Percentiles rank a stretch among this genome's conserved stretches.
Conservation (phyloP, 495 filamentous ascomycete species). For the Trichoderma erinaceum region DNA sequence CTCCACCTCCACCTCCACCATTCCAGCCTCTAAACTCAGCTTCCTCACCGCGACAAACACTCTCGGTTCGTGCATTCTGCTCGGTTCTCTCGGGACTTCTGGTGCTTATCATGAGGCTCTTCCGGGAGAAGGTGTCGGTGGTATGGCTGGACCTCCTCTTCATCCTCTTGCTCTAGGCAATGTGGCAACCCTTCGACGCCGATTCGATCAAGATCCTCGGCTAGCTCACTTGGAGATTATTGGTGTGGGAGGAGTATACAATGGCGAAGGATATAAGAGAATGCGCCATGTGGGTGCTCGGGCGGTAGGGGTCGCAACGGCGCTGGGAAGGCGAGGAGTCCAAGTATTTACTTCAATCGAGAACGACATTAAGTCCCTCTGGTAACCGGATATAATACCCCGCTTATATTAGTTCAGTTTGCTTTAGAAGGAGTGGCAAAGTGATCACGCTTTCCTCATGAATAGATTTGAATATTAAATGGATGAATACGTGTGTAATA, state of each 20-base stretch:
- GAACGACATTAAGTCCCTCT: constrained; percentile 14
- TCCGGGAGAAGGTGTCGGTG: constrained; percentile 52
- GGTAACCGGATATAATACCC: not conserved
- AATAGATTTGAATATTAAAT: not conserved
- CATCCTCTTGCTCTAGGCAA: constrained; percentile 72
- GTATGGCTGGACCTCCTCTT: constrained; percentile 58
- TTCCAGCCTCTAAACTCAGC: constrained; percentile 33
- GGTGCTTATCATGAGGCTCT: constrained; percentile 25
- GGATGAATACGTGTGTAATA: not conserved
- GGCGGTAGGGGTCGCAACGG: constrained; percentile 59
- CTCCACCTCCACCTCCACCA: not conserved
- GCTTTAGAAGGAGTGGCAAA: not conserved
- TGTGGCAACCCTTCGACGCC: constrained; percentile 49
- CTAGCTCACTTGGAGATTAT: constrained; percentile 49
- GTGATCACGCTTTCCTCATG: not conserved
- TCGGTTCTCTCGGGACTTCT: constrained; percentile 24
- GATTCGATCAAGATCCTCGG: constrained; percentile 43
- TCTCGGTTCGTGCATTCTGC: constrained; percentile 57
- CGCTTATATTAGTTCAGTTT: not conserved
- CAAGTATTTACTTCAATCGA: constrained; percentile 53
- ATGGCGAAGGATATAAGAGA: constrained; percentile 49
- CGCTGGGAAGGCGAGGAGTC: constrained; percentile 53
- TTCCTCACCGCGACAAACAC: constrained; percentile 72
- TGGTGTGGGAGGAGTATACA: constrained; percentile 61
- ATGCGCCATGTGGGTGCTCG: constrained; percentile 59